Evolutionary conservation across 352 stramenopile species (phyloP), one percentile per base, ranked within the genome.

Genomic region (Phytophthora aleatoria): DNA sequence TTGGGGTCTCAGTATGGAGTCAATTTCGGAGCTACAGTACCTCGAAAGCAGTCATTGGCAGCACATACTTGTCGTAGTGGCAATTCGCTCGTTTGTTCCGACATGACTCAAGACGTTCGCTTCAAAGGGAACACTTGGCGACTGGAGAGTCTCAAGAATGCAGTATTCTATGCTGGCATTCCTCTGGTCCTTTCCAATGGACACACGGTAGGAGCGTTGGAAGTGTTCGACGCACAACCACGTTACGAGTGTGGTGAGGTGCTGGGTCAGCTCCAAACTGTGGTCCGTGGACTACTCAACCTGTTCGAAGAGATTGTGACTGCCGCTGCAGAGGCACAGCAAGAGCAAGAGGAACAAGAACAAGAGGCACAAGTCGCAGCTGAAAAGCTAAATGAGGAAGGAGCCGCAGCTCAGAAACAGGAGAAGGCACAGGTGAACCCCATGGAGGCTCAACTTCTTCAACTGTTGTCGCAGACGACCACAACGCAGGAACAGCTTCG

Each of bases 161-260:
- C 79, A 9, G 61, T 57, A 1, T 95, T 96, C 43, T 95, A 96
- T 53, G 87, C 84, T 1, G 90, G 86, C 12, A 94, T 94, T 39
- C 89, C 89, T 20, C 44, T 96, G 16, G 77, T 81, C 35, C 76
- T 95, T 8, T 78, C 74, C 26, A 90, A 86, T 27, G 84, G 85
- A 31, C 76, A 88, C 59, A 84, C 84, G 16, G 73, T 95, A 31
- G 87, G 87, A 20, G 69, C 73, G 3, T 68, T 95, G 28, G 87
- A 95, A 49, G 83, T 95, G 2, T 90, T 87, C 51, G 85, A 92
- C 52, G 36, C 30, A 16, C 71, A 73, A 12, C 60, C 75, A 4
- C 83, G 85, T 5, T 85, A 71, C 48, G 79, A 73, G 16, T 95
- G 87, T 57, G 73, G 74, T 35, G 73, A 91, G 27, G 77, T 94